These are phyloP conservation scores for Kodamaea hsintzibuensis DNA, from an alignment of 805 yeast genomes.

Conservation along the genomic window DNA sequence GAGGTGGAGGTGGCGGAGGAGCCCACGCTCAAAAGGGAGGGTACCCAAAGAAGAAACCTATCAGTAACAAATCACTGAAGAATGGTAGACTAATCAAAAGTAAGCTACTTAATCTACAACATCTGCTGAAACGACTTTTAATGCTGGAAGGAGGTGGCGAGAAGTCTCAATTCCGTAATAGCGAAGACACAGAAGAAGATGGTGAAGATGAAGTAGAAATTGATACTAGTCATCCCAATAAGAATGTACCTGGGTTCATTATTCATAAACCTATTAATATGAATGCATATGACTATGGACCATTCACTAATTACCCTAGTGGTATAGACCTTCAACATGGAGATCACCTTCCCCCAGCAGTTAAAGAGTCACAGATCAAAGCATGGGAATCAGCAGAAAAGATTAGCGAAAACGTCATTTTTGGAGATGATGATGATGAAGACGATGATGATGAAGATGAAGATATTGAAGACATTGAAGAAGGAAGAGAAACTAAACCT, in stretches of 20 bases:
- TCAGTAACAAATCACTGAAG: conserved; percentile 18
- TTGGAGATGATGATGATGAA: conserved; percentile 29
- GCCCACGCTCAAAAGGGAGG: conserved; percentile 4
- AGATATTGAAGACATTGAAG: conserved; percentile 11
- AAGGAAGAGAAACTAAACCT: neutral
- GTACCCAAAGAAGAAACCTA: conserved; percentile 10
- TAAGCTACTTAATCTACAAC: conserved; percentile 40
- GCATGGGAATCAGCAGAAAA: conserved; percentile 50
- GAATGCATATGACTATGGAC: conserved; percentile 38
- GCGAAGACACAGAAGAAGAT: conserved; percentile 1
- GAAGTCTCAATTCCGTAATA: neutral
- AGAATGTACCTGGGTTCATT: conserved; percentile 25
- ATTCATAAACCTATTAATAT: conserved; percentile 33
- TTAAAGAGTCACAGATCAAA: conserved; percentile 42
- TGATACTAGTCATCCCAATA: conserved; percentile 18
- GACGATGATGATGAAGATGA: conserved; percentile 21
- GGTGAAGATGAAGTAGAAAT: conserved; percentile 3
- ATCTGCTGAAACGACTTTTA: conserved; percentile 30
- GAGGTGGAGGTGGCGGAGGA: neutral
- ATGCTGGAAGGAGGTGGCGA: neutral
- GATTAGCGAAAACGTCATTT: conserved; percentile 36
- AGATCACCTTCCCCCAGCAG: conserved; percentile 29
- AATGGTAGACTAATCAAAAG: conserved; percentile 33
- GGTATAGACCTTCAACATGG: conserved; percentile 18
- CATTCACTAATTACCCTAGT: conserved; percentile 27